Base-by-base conservation (phyloP, 225 moss, liverwort and hornwort genomes). In the Rhytidiadelphus loreus region DNA sequence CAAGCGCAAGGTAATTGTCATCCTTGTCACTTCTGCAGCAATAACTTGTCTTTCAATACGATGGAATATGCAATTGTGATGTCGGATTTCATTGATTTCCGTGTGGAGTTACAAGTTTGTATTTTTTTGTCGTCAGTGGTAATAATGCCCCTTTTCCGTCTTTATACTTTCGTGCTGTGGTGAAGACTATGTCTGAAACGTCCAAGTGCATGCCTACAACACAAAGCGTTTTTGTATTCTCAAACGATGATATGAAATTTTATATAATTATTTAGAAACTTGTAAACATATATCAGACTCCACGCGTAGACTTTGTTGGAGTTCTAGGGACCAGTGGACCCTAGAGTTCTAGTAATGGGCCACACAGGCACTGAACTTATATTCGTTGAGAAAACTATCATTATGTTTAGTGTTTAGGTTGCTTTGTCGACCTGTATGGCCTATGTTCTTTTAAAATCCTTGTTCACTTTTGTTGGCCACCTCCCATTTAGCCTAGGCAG, bases 1-100 rank as follows among this genome's bases (percentile, higher is more conserved):
- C 60, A 95, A 91, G 87, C 91, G 72, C 78, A 96, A 96, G 94
- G 95, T 96, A 91, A 50, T 55, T 79, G 48, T 57, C 82, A 32
- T 84, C 53, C 77, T 85, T 65, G 56, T 71, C 41, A 41, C 53
- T 81, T 69, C 75, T 82, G 76, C 75, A 73, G 86, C 32, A 83
- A 44, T 66, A 56, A 6, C 70, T 43, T 79, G 76, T 63, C 48
- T 77, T 74, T 60, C 8, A 69, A 70, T 69, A 30, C 64, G 59
- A 39, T 19, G 24, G 53, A 65, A 70, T 81, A 26, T 66, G 25
- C 29, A 87, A n/a, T 53, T 77, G 24, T 88, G 78, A 75, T 76
- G 69, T 85, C 74, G 58, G 61, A 63, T 87, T 70, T 90, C 58
- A 37, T 65, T 63, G 64, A 64, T 83, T 88, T 61, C 75, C 64